These are phyloP conservation scores for Zygoascus tannicola DNA, from an alignment of 805 yeast species.

Conservation along the genomic window DNA sequence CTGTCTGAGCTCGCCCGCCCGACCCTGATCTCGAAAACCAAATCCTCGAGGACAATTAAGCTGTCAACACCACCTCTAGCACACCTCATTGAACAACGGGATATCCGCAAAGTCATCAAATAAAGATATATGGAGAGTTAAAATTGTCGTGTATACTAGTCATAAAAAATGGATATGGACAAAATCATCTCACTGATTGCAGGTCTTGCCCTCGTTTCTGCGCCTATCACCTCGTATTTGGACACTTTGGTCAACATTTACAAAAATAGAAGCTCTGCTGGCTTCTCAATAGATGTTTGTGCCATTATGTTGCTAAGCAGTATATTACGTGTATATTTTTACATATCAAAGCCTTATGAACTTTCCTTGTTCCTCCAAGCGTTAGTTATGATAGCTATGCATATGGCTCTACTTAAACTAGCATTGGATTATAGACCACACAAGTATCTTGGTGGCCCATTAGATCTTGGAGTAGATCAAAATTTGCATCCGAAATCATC, in stretches of 20 bases:
- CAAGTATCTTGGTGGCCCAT: constrained; percentile 15
- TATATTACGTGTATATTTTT: constrained; percentile 64
- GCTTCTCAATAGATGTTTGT: constrained; percentile 87
- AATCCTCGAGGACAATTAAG: not conserved
- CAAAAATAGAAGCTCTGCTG: constrained; percentile 54
- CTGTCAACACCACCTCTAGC: not conserved
- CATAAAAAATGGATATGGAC: constrained; percentile 1
- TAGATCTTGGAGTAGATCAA: constrained; percentile 5
- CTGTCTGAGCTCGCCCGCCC: too few species aligned
- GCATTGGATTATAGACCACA: constrained; percentile 37
- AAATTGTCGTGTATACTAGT: too few species aligned
- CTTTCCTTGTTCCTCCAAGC: constrained; percentile 70
- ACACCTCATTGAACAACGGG: not conserved
- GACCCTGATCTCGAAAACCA: too few species aligned
- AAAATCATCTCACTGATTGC: constrained; percentile 3
- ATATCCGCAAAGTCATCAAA: too few species aligned
- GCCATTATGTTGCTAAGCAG: constrained; percentile 82
- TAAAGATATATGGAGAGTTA: too few species aligned
- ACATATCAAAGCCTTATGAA: constrained; percentile 73
- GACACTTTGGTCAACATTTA: constrained; percentile 67
- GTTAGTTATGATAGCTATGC: constrained; percentile 76
- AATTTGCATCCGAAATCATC: not conserved
- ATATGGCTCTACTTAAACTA: constrained; percentile 50
- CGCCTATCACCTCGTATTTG: constrained; percentile 83
- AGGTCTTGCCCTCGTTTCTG: constrained; percentile 60